Base-by-base conservation (phyloP, 139 green algal species). In the Desmodesmus armatus region DNA sequence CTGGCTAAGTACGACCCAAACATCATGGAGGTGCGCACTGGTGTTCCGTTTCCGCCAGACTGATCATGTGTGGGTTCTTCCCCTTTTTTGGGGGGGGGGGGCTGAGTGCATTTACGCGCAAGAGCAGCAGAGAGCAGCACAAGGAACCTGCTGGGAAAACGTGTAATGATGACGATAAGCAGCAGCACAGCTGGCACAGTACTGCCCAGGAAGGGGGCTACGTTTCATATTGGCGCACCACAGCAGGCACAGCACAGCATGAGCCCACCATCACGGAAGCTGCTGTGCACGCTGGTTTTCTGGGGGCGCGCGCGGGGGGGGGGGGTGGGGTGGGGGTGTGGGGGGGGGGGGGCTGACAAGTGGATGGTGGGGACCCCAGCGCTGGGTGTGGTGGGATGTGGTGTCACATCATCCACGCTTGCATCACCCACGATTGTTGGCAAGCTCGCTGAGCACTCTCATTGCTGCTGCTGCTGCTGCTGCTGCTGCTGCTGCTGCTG, bases 1-100 rank as follows among this genome's bases (percentile, higher is more conserved):
- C 71, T 95, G 44, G 35, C 29, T 0, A 85, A 85, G 40, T 89
- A 93, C 41, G 89, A 94, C 82, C 84, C 84, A 27, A 53, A 25
- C 35, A n/a, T 86, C 21, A 67, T n/a, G 7, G 40, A 2, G 19
- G 31, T 47, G 53, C 5, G 47, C 19, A 21, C 49, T 43, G 21
- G 63, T 72, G 63, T 72, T 43, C 9, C n/a, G n/a, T n/a, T n/a
- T n/a, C n/a, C n/a, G n/a, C n/a, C n/a, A n/a, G n/a, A n/a, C n/a
- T n/a, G n/a, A n/a, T n/a, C n/a, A n/a, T n/a, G n/a, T n/a, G n/a
- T n/a, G n/a, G n/a, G n/a, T n/a, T n/a, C n/a, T n/a, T n/a, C n/a
- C n/a, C n/a, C n/a, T n/a, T n/a, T n/a, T n/a, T n/a, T n/a, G n/a
- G n/a, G n/a, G n/a, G n/a, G n/a, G n/a, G n/a, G n/a, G n/a, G n/a